Base-by-base conservation (phyloP, 2,329 filamentous ascomycete genomes). In the Colletotrichum godetiae region DNA sequence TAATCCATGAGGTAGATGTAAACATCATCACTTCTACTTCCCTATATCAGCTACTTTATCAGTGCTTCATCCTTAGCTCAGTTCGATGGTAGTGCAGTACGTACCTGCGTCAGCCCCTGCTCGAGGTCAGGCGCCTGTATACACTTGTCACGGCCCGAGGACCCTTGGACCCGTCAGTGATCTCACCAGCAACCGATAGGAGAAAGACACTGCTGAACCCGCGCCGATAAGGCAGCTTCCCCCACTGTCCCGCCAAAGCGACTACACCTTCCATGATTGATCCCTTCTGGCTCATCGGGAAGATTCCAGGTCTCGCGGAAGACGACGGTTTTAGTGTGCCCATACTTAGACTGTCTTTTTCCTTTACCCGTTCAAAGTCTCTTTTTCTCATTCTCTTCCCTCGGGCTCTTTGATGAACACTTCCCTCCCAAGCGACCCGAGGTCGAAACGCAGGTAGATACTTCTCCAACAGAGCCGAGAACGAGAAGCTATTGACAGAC, bases 141-240 rank as follows among this genome's bases (percentile, higher is more conserved):
- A n/a, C 42, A 22, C 42, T 49, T 42, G 37, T 42, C 37, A 42
- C 42, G 27, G 27, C 27, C 27, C 13, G 35, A 55, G 67, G 70
- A 46, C 59, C 66, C 66, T 35, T 49, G 58, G 29, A 52, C 24
- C 33, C 49, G 15, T 2, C 35, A 59, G 59, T 72, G 70, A 73
- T 73, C 70, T 73, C 70, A 73, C 56, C 53, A 42, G 70, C 70
- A 73, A 70, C 70, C 70, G 67, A 73, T 65, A 73, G 70, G 70
- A 60, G 53, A n/a, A 24, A 33, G 19, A 49, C 37, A 58, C 59
- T 12, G 67, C 42, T 60, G 19, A 31, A 49, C 53, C 19, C 4
- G 13, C 55, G n/a, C 55, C 60, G 70, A 65, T 73, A 73, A 73
- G 60, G 24, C 24, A 46, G 33, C 31, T 33, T 27, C 46, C 59